Evolutionary conservation across 2,329 filamentous ascomycete species (phyloP), one percentile per base, ranked within the genome.

Genomic region (Huntiella decipiens): DNA sequence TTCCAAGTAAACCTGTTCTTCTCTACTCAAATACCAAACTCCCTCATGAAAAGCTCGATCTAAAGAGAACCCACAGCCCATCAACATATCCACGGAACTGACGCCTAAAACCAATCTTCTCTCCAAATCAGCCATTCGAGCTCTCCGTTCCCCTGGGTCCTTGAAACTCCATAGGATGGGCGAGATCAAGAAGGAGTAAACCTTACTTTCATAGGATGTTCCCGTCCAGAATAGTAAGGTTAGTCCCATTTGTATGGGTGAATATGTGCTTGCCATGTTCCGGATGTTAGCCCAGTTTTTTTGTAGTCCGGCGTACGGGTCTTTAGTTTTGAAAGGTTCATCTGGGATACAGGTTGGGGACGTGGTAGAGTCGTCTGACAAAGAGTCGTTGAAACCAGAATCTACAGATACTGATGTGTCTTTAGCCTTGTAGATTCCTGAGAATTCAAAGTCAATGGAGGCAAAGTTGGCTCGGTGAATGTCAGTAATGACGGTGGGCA

Each of bases 401-500:
- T 28, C 22, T 28, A 28, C 8, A 28, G 22, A 28, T 31, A 5
- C 50, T 43, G n/a, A 43, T 5, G 11, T 51, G 34, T 17, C 13
- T n/a, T 19, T 31, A 8, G 33, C 4, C n/a, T 17, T 28, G 15
- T 37, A 13, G 16, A 62, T 57, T 4, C 62, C 62, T 1, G 55
- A 57, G 60, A 64, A 63, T 52, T 64, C 61, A 34, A 63, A 41
- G 42, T 64, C 61, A 4, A 65, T 52, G 5, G 58, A 52, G 0
- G 62, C 54, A 46, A 57, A 62, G 0, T 56, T 50, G 0, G 60
- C 56, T 7, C 52, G 47, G 5, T 56, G 49, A 5, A 62, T 58
- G 2, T 53, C 51, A 0, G 54, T 31, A 1, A 64, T 45, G 4
- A 64, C 52, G 2, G 4, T 12, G 0, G 59, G 57, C 5, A 65